These are phyloP conservation scores for Neurospora pannonica DNA, from an alignment of 495 filamentous ascomycete species.

Conservation along the genomic window DNA sequence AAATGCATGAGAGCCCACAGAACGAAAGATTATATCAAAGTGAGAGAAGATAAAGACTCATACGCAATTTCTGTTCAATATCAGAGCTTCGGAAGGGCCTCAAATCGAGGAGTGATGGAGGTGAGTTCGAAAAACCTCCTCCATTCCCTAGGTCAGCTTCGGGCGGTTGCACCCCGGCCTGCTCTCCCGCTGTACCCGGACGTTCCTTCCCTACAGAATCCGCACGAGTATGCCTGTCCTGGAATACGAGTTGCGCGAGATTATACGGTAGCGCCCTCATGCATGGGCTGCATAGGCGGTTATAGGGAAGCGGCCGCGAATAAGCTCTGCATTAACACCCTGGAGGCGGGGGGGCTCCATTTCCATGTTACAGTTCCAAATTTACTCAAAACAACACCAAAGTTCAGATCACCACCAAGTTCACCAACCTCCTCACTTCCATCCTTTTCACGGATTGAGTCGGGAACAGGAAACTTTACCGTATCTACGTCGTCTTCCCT, in stretches of 20 bases:
- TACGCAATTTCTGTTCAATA: neutral
- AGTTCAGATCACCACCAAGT: neutral
- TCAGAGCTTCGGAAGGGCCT: neutral
- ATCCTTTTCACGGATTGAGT: neutral
- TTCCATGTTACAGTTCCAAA: neutral
- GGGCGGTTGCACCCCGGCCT: neutral
- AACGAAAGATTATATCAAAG: neutral
- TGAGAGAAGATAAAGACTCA: neutral
- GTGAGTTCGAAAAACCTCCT: neutral
- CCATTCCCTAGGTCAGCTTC: neutral
- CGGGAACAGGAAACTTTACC: neutral
- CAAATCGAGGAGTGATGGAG: neutral
- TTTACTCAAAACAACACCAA: neutral
- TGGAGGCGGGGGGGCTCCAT: neutral
- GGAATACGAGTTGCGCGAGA: no score
- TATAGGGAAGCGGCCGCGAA: neutral
- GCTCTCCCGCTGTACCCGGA: no score
- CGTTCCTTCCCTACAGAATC: no score
- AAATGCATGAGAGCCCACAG: neutral
- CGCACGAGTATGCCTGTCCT: no score
- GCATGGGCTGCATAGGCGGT: neutral
- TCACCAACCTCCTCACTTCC: neutral
- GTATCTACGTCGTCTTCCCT: neutral
- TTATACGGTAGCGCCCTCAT: neutral
- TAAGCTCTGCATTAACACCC: neutral